These are phyloP conservation scores for Hirsutella thompsonii DNA, from an alignment of 2,329 filamentous ascomycete species.

Conservation along the genomic window DNA sequence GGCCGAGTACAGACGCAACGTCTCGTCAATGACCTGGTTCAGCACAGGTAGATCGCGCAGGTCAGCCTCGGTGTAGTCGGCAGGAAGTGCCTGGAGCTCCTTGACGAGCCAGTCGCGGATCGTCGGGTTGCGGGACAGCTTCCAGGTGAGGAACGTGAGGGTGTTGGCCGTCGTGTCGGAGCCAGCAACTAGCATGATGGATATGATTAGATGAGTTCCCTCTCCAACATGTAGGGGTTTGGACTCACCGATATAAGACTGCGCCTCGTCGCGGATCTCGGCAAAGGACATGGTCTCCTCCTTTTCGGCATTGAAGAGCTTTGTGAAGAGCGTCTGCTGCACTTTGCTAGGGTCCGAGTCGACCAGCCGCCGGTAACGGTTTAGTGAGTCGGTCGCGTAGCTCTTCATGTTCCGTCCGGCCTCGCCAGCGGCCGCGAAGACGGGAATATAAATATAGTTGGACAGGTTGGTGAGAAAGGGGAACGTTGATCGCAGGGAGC, in stretches of 20 bases:
- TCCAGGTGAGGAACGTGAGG: constrained; percentile 33
- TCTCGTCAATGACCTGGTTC: constrained; percentile 29
- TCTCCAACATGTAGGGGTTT: too few species aligned
- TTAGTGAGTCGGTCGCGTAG: constrained; percentile 16
- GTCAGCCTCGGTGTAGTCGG: constrained; percentile 8
- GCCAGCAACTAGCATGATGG: constrained; percentile 32
- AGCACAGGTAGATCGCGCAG: constrained; percentile 22
- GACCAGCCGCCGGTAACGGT: constrained; percentile 13
- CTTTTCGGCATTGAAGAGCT: constrained; percentile 21
- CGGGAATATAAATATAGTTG: constrained; percentile 8
- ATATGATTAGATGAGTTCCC: too few species aligned
- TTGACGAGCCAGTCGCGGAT: constrained; percentile 18
- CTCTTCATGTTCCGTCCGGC: constrained; percentile 6
- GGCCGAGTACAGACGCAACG: constrained; percentile 28
- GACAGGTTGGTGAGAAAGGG: constrained; percentile 13
- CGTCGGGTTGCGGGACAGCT: constrained; percentile 16
- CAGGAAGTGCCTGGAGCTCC: constrained; percentile 22
- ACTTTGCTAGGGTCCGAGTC: constrained; percentile 8
- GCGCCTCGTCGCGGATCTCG: constrained; percentile 26
- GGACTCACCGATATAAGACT: constrained; percentile 22
- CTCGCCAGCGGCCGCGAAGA: constrained; percentile 7
- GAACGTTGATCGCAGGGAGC: constrained; percentile 14
- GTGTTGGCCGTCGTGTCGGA: constrained; percentile 38
- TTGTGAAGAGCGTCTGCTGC: constrained; percentile 22
- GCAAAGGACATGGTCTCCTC: constrained; percentile 10